Evolutionary conservation across 768 basidiomycete species (phyloP), one percentile per base, ranked within the genome.

Genomic region (Russula earlei): DNA sequence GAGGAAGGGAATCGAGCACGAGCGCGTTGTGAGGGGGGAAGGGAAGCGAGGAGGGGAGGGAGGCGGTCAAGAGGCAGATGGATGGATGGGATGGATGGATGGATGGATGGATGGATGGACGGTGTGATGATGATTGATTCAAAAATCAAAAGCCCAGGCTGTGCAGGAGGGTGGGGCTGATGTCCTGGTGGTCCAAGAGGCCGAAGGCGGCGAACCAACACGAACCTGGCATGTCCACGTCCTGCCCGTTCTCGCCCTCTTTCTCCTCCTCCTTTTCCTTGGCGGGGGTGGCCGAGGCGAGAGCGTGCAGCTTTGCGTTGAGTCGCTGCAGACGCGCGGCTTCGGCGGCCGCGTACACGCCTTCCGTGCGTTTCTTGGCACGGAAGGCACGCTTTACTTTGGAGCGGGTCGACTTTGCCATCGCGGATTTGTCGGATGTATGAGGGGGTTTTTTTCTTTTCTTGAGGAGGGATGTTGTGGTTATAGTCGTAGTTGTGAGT

Each of bases 391-490:
- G 85, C 67, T 91, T 92, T 46, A 79, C 76, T 71, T 92, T 92
- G 7, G 87, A 88, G 65, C 90, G 75, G 38, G 80, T 77, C 42
- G 87, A 90, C 75, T 92, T 92, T 41, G 85, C 89, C 89, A 92
- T 90, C 27, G 61, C 47, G 22, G 31, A 5, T 19, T 10, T n/a
- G 27, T 45, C 38, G 52, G n/a, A n/a, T n/a, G n/a, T n/a, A 24
- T 42, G 33, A 37, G 33, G 11, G 20, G 20, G 49, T 42, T 31
- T 25, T 2, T 29, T 19, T 10, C 6, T n/a, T 15, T 22, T 25
- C 12, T 15, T 36, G 34, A 36, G 34, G 8, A 17, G 36, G 55
- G 20, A 27, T 12, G 31, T 24, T 36, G 48, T 34, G 27, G 42
- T 46, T 0, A 25, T 25, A 2, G 20, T 36, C 11, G 11, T 4